A percentile compares a stretch with the other conserved stretches of the same genome.
phyloP scores from a whole-genome alignment of 371 early-diverging fungal species.

The Mucor saturninus region DNA sequence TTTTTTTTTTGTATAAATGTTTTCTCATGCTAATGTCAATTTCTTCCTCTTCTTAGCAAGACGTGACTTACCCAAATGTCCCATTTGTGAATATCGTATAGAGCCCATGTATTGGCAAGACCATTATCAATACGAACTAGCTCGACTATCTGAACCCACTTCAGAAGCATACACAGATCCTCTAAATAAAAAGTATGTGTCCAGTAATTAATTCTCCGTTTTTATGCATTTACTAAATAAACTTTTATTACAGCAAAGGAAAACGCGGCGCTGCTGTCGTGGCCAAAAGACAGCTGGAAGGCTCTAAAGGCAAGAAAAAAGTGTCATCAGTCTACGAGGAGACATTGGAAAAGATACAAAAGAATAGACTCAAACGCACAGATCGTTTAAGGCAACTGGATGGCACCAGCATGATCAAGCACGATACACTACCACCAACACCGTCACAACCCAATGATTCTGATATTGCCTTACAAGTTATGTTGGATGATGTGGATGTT shows the following conservation, averaged over 20 bases:
- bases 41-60: slow-evolving; percentile 29
- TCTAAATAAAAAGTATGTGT: slow-evolving; percentile 31
- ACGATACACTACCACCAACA: slow-evolving; percentile 11
- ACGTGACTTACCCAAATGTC: slow-evolving; percentile 57
- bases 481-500: slow-evolving; percentile 24
- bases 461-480: slow-evolving; percentile 8
- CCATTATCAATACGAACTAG: slow-evolving; percentile 61
- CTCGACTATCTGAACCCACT: slow-evolving; percentile 45
- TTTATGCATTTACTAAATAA: background rate
- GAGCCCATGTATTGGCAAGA: slow-evolving; percentile 52
- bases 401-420: background rate
- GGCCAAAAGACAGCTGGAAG: slow-evolving; percentile 54
- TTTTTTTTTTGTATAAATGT: background rate
- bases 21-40: background rate
- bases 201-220: slow-evolving; percentile 4
- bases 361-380: slow-evolving; percentile 32
- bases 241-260: slow-evolving; percentile 40
- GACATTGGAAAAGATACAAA: slow-evolving; percentile 47
- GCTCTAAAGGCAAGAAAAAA: slow-evolving; percentile 45
- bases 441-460: slow-evolving; percentile 10
- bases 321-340: slow-evolving; percentile 48
- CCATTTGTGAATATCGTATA: slow-evolving; percentile 60
- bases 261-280: slow-evolving; percentile 65
- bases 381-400: slow-evolving; percentile 28
- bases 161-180: slow-evolving; percentile 40